Percentiles rank a stretch among this genome's conserved stretches.
phyloP scores from a whole-genome alignment of 441 rosid genomes.

The Gossypium davidsonii region DNA sequence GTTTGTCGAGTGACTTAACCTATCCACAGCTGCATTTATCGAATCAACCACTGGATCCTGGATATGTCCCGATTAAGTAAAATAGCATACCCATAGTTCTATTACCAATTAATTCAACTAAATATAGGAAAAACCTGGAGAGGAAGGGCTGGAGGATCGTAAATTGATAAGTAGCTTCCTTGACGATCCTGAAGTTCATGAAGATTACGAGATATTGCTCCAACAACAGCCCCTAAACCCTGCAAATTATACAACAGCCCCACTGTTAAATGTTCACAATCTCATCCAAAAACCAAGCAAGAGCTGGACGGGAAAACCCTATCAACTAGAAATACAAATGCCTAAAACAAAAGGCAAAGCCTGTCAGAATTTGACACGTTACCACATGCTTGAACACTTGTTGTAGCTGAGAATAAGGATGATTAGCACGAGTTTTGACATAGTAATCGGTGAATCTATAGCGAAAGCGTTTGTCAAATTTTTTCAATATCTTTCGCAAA shows the following conservation, averaged over 20 bases:
- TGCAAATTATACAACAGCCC: constrained; percentile 24
- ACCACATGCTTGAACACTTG: constrained; percentile 99
- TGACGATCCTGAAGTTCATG: constrained; percentile 95
- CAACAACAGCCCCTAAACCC: constrained; percentile 99
- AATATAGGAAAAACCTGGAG: constrained; percentile 44
- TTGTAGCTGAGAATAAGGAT: constrained; percentile 96
- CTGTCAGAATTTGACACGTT: constrained; percentile 22
- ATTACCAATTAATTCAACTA: neutral
- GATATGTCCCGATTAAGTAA: constrained; percentile 10
- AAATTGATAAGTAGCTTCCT: constrained; percentile 91
- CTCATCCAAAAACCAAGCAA: neutral
- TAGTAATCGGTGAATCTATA: constrained; percentile 85
- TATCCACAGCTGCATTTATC: constrained; percentile 79
- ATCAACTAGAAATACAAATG: constrained; percentile 6
- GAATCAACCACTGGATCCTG: constrained; percentile 89
- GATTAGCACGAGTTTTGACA: constrained; percentile 92
- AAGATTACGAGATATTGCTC: constrained; percentile 95
- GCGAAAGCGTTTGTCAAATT: constrained; percentile 92
- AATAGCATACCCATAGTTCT: constrained; percentile 16
- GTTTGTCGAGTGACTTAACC: constrained; percentile 73
- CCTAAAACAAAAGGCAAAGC: constrained; percentile 3
- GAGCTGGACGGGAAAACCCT: neutral
- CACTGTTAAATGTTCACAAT: constrained; percentile 1
- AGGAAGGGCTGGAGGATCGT: constrained; percentile 86
- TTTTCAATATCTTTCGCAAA: constrained; percentile 88